phyloP scores from a whole-genome alignment of 2,329 filamentous ascomycete species.

The Botrytis pseudocinerea region DNA sequence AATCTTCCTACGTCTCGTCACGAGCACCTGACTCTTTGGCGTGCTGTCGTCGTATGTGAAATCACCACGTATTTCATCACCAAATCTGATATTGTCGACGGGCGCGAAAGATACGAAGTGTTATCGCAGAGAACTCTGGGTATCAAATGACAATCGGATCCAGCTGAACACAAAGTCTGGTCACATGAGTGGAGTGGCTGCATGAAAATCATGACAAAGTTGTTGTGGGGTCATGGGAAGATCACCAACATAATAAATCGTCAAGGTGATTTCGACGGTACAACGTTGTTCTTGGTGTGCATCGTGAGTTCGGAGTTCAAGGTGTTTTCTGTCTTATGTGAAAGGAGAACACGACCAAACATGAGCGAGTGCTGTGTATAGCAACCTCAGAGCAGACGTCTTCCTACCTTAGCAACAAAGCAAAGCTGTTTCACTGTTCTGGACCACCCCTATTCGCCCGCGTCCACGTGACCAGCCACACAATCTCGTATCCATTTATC shows the following conservation, averaged over 20 bases:
- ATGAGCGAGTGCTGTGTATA: not conserved
- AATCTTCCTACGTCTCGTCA: not conserved
- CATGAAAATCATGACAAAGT: constrained; percentile 3
- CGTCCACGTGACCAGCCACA: not conserved
- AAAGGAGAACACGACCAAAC: not conserved
- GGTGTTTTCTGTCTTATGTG: not conserved
- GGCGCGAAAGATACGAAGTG: not conserved
- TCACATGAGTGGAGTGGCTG: not conserved
- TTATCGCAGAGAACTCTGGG: not conserved
- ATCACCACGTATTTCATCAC: not conserved
- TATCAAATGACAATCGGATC: not conserved
- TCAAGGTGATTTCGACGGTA: not conserved
- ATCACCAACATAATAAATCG: not conserved
- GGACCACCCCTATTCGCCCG: not conserved
- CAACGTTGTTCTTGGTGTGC: no score
- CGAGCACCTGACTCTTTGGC: not conserved
- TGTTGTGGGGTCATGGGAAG: constrained; percentile 1
- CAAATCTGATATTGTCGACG: not conserved
- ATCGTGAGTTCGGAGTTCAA: not conserved
- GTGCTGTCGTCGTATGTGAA: not conserved
- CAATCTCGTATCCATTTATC: not conserved
- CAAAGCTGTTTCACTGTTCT: not conserved
- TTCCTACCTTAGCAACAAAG: not conserved
- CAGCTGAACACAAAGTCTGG: not conserved
- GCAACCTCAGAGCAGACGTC: not conserved